A percentile compares a stretch with the other conserved stretches of the same genome.
phyloP scores from a whole-genome alignment of 164 flowering plant genomes.

The Paratinospora sagittata region DNA sequence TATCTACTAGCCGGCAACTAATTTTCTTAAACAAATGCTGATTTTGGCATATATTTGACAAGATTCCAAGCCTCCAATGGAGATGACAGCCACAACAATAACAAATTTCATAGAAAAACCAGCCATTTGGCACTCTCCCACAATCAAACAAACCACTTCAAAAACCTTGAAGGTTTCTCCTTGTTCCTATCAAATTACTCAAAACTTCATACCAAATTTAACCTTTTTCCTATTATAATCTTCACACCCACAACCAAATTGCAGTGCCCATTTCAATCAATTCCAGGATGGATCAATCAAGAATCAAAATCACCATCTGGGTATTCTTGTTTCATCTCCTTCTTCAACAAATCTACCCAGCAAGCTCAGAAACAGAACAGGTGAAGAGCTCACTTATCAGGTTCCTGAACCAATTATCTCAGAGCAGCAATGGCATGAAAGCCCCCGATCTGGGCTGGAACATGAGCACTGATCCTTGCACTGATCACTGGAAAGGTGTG shows the following conservation, averaged over 20 bases:
- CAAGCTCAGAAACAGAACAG: slow-evolving; percentile 23
- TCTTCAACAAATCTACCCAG: slow-evolving; percentile 8
- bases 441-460: slow-evolving; percentile 34
- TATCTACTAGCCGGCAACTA: slow-evolving; percentile 18
- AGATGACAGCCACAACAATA: slow-evolving; percentile 10
- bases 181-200: slow-evolving; percentile 11
- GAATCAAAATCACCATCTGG: slow-evolving; percentile 29
- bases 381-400: slow-evolving; percentile 22
- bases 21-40: background rate
- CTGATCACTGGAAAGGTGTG: slow-evolving; percentile 33
- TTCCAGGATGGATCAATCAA: background rate
- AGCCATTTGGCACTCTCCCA: slow-evolving; percentile 20
- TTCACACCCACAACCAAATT: background rate
- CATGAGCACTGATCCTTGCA: slow-evolving; percentile 40
- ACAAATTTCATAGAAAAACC: slow-evolving; percentile 26
- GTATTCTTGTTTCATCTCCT: slow-evolving; percentile 23
- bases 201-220: background rate
- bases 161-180: slow-evolving; percentile 17
- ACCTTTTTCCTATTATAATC: background rate
- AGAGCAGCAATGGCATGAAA: background rate
- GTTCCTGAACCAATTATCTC: slow-evolving; percentile 26
- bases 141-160: background rate
- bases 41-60: background rate
- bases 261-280: slow-evolving; percentile 3
- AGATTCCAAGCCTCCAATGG: background rate